Conservation (phyloP, 2,329 filamentous ascomycete genomes). For the Diaporthe helianthi region DNA sequence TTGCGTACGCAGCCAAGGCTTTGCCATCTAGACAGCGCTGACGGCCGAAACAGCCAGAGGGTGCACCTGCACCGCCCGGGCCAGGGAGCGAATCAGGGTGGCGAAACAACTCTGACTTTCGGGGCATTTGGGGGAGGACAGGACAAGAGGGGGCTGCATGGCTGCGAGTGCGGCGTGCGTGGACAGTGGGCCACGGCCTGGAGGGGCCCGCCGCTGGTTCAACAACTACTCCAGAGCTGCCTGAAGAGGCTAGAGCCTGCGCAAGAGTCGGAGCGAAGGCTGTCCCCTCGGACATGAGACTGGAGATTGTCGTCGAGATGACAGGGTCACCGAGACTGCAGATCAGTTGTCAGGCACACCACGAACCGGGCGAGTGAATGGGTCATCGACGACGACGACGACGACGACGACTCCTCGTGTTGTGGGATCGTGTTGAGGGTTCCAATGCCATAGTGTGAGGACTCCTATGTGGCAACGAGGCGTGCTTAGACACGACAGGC, state of each 20-base stretch:
- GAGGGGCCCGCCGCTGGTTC: constrained; percentile 1
- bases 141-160: constrained; percentile 1
- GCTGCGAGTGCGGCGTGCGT: constrained; percentile 6
- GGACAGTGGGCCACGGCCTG: constrained; percentile 7
- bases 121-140: too few relatives aligned
- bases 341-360: not conserved
- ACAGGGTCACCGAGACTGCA: constrained; percentile 3
- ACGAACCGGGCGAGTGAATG: not conserved
- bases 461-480: constrained; percentile 12
- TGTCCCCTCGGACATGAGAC: constrained; percentile 3
- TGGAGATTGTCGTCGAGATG: constrained; percentile 4
- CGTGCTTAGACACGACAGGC: constrained; percentile 6
- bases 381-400: not conserved
- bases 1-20: constrained; percentile 17
- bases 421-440: not conserved
- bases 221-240: constrained; percentile 11
- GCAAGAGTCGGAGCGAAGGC: not conserved
- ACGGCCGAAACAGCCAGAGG: too few relatives aligned
- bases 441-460: not conserved
- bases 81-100: constrained; percentile 17
- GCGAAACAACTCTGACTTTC: constrained; percentile 5
- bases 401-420: constrained; percentile 18
- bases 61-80: constrained; percentile 18
- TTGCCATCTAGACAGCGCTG: too few relatives aligned
- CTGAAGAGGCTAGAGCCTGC: constrained; percentile 5